Evolutionary conservation across 139 green algal genomes (phyloP), one percentile per base, ranked within the genome.

Genomic region (Asterochloris sp.): DNA sequence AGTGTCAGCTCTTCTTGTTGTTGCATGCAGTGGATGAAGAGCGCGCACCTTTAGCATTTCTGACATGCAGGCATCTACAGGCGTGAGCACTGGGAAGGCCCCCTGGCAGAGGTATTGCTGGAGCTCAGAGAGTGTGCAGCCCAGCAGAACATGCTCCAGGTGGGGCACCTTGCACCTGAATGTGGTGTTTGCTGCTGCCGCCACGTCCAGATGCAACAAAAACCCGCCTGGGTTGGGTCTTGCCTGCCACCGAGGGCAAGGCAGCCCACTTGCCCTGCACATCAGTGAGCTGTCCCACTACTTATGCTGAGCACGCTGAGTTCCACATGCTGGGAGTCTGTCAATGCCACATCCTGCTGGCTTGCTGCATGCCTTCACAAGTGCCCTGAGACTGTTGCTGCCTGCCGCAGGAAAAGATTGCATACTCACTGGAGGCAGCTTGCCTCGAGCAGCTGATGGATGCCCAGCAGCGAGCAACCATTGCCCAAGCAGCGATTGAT

Each of bases 41-140:
- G 38, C 38, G 38, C 12, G 0, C 26, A 16, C 17, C 0, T 23
- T 4, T 38, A n/a, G 17, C 27, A 10, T 8, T 80, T 47, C 47
- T 79, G 28, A n/a, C 26, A 38, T 76, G 21, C 82, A 89, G 83
- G 28, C 12, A 75, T 78, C 12, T 91, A 91, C 69, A 80, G 85
- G 11, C 69, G 74, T 21, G 81, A 90, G 69, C 24, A 82, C 19
- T 91, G 87, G 87, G 69, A 79, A 12, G 83, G 71, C 0, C 87
- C 80, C 0, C 79, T 91, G 76, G 77, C 78, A 11, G 62, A 26
- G 0, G 71, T 78, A 0, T 76, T 91, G 75, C 75, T 88, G 78
- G 76, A 87, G 76, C 79, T 90, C 69, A 78, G 87, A 13, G 83
- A 88, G 54, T 90, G 85, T 77, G 80, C 83, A 13, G 38, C 74